Evolutionary conservation across 257 asterid genomes (phyloP), one percentile per base, ranked within the genome.

Genomic region (Solanum habrochaites): DNA sequence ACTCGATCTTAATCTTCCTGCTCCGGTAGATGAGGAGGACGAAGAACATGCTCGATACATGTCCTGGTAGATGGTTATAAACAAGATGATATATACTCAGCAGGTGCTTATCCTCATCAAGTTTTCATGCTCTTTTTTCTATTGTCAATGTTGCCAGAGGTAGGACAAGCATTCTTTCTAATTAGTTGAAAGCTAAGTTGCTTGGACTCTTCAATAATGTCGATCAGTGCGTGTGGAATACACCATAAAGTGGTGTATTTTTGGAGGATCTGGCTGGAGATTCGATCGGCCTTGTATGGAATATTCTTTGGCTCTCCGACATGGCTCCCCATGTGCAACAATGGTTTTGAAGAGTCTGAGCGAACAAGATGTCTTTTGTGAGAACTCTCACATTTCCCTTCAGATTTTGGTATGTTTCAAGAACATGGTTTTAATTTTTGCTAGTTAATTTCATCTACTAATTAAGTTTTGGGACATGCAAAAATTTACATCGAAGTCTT

Each of bases 1-100:
- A 80, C 91, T 96, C 7, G 99, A 96, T 90, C 98, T 96, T 49
- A 96, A 96, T 88, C 98, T 95, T 77, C 99, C 98, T 23, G 96
- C 98, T 21, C 98, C 98, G 0, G 93, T 88, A 23, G 98, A 91
- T 66, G 94, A 89, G 32, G 97, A 92, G 74, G 94, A 90, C 42
- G 93, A 92, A 49, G 91, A 82, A 15, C 64, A 86, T 72, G 90
- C 87, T 11, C 90, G 32, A 72, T 92, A 91, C 88, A 84, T 77
- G 86, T 56, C 89, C 2, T 92, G 91, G 92, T 93, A 92, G 39
- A 58, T 82, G 85, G 71, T 49, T 81, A 47, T 11, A 60, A 72
- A 49, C 85, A 69, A 80, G 83, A 78, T 45, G 27, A 27, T 64
- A 43, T 1, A 72, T 27, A 73, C n/a, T 80, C 56, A 40, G 71